Conservation (phyloP, 495 filamentous ascomycete genomes). For the Entonaema liquescens region DNA sequence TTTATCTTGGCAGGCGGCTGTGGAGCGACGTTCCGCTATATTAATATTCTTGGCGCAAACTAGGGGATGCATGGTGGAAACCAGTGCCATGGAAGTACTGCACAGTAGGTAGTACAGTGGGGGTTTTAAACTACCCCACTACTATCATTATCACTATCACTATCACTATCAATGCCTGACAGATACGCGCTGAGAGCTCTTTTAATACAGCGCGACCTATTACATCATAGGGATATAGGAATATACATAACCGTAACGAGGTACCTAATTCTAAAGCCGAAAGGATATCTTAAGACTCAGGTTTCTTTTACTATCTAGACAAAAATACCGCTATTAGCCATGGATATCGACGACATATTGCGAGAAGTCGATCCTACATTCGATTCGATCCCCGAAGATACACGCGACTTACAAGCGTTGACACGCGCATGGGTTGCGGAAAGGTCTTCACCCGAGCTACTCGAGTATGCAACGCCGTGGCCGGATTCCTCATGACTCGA, state of each 20-base stretch:
- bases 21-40: background rate
- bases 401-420: conserved; percentile 83
- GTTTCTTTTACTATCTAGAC: background rate
- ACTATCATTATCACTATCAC: background rate
- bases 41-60: background rate
- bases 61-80: background rate
- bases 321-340: conserved; percentile 40
- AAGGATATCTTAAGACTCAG: background rate
- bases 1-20: conserved; percentile 7
- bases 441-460: conserved; percentile 83
- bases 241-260: no score
- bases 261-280: no score
- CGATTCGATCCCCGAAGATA: conserved; percentile 64
- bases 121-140: background rate
- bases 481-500: background rate
- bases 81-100: background rate
- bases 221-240: background rate
- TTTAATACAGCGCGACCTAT: background rate
- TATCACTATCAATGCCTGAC: background rate
- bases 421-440: conserved; percentile 95
- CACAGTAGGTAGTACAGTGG: background rate
- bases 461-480: conserved; percentile 51
- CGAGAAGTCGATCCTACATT: conserved; percentile 74
- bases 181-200: background rate
- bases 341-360: conserved; percentile 93